These are phyloP conservation scores for Rutstroemia sp. DNA, from an alignment of 2,329 filamentous ascomycete species.

Conservation along the genomic window DNA sequence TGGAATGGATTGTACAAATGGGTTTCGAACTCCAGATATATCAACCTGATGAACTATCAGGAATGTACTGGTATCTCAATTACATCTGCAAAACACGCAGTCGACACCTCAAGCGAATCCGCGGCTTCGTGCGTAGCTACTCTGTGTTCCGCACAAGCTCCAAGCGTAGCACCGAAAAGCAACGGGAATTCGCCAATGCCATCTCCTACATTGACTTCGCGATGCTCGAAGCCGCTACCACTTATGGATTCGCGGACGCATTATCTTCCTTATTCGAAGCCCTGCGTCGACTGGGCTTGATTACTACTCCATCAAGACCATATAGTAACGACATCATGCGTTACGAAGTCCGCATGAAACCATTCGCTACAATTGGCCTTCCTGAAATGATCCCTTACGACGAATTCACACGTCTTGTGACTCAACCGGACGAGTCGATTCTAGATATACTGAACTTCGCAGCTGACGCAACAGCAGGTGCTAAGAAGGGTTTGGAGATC, in stretches of 20 bases:
- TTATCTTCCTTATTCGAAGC: conserved; percentile 47
- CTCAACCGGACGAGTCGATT: conserved; percentile 33
- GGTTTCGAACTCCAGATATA: conserved; percentile 94
- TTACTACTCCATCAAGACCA: conserved; percentile 36
- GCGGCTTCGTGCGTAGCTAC: conserved; percentile 44
- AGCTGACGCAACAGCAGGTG: conserved; percentile 27
- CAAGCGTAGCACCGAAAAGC: conserved; percentile 21
- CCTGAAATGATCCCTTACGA: conserved; percentile 50
- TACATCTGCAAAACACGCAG: conserved; percentile 59
- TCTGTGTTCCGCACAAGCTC: conserved; percentile 11
- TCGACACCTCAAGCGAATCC: conserved; percentile 63
- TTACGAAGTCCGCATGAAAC: conserved; percentile 66
- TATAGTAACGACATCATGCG: conserved; percentile 51
- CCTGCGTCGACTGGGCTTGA: conserved; percentile 32
- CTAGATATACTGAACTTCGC: conserved; percentile 30
- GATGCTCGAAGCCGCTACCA: conserved; percentile 58
- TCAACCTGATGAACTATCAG: conserved; percentile 71
- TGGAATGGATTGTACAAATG: conserved; percentile 81
- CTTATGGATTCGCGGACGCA: conserved; percentile 43
- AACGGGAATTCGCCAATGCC: conserved; percentile 37
- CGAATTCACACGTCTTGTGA: conserved; percentile 40
- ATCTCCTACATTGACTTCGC: conserved; percentile 51
- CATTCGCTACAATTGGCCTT: conserved; percentile 52
- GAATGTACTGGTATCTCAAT: conserved; percentile 88
- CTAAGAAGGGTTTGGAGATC: conserved; percentile 48